Conservation (phyloP, 495 filamentous ascomycete species). For the Aspergillus leporis region DNA sequence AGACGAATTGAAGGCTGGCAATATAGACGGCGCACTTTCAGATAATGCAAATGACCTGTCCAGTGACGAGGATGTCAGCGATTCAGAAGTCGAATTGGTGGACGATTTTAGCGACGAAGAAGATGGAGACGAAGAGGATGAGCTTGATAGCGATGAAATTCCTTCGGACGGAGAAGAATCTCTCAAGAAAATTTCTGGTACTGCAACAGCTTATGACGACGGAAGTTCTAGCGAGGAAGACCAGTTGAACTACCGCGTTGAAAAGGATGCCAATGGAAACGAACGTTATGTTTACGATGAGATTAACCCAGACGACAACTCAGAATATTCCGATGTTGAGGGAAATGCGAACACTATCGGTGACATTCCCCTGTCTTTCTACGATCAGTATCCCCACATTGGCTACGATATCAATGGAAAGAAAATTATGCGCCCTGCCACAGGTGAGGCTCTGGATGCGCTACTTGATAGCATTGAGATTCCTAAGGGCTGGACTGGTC, state of each 20-base stretch:
- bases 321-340: slow-evolving; percentile 85
- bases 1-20: slow-evolving; percentile 62
- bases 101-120: slow-evolving; percentile 49
- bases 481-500: slow-evolving; percentile 97
- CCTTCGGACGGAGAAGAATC: slow-evolving; percentile 45
- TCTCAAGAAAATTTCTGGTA: slow-evolving; percentile 21
- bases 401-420: slow-evolving; percentile 99
- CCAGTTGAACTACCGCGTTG: slow-evolving; percentile 47
- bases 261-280: slow-evolving; percentile 71
- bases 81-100: slow-evolving; percentile 47
- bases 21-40: slow-evolving; percentile 66
- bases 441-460: slow-evolving; percentile 90
- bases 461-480: slow-evolving; percentile 94
- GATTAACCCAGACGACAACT: slow-evolving; percentile 94
- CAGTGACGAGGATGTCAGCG: slow-evolving; percentile 44
- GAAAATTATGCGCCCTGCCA: slow-evolving; percentile 93
- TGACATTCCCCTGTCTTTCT: slow-evolving; percentile 89
- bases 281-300: slow-evolving; percentile 78
- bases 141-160: slow-evolving; percentile 53
- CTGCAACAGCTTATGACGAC: slow-evolving; percentile 23
- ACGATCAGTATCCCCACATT: slow-evolving; percentile 97
- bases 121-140: slow-evolving; percentile 42
- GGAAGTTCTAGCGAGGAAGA: slow-evolving; percentile 29
- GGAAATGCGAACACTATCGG: slow-evolving; percentile 87
- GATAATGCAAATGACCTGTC: slow-evolving; percentile 54